Conservation (phyloP, 345 rosid species). For the Abelmoschus esculentus region DNA sequence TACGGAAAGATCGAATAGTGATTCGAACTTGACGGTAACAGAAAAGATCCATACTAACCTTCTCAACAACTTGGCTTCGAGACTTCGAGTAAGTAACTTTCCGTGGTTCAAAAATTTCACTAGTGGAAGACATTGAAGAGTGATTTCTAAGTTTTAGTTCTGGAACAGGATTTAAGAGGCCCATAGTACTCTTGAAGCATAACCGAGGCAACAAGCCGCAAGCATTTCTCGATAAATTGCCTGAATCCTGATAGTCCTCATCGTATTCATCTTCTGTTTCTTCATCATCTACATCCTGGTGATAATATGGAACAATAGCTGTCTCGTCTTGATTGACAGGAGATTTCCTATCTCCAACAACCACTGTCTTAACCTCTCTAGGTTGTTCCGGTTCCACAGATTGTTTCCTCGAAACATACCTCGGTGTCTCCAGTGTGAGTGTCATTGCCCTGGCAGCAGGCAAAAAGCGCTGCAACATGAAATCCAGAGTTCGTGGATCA, state of each 20-base stretch:
- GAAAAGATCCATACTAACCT: constrained; percentile 27
- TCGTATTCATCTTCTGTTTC: constrained; percentile 41
- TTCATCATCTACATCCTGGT: constrained; percentile 32
- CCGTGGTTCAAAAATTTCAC: constrained; percentile 27
- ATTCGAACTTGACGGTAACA: neutral
- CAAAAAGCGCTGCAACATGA: constrained; percentile 88
- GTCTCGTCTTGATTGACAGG: constrained; percentile 23
- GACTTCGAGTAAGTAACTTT: constrained; percentile 39
- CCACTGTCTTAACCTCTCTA: constrained; percentile 31
- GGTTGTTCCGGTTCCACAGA: constrained; percentile 40
- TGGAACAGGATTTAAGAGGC: constrained; percentile 53
- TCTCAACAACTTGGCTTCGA: constrained; percentile 32
- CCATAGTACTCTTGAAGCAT: constrained; percentile 50
- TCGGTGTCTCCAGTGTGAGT: constrained; percentile 61
- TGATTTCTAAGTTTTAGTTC: constrained; percentile 42
- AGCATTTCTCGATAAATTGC: constrained; percentile 44
- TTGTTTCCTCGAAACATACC: constrained; percentile 52
- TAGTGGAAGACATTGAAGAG: constrained; percentile 28
- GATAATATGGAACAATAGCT: constrained; percentile 22
- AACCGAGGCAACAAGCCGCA: constrained; percentile 75
- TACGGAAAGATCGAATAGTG: constrained; percentile 2
- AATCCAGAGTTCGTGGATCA: constrained; percentile 55
- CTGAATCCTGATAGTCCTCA: constrained; percentile 29
- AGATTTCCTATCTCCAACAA: constrained; percentile 27
- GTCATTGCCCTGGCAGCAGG: constrained; percentile 99